phyloP scores from a whole-genome alignment of 352 stramenopile species.

The Aphanomyces invadans region DNA sequence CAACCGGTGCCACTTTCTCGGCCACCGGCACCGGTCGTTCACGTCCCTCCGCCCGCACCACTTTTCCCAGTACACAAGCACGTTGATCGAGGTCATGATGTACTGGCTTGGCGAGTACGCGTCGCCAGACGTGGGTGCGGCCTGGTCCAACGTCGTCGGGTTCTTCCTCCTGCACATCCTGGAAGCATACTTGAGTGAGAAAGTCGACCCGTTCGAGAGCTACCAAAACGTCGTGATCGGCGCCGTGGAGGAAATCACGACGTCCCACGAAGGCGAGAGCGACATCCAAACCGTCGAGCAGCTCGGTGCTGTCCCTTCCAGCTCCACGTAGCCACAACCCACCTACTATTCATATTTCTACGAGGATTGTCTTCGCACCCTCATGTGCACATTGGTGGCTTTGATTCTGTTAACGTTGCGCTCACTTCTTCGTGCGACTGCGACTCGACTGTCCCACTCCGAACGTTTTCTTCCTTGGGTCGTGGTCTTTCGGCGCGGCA shows the following conservation, averaged over 20 bases:
- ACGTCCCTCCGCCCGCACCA: conserved; percentile 13
- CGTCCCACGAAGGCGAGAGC: conserved; percentile 18
- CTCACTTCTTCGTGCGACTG: background rate
- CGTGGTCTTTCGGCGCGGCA: no score
- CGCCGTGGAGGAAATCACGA: conserved; percentile 18
- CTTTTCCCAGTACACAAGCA: conserved; percentile 23
- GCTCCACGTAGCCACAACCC: background rate
- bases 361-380: no score
- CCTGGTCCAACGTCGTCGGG: conserved; percentile 21
- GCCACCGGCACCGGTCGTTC: conserved; percentile 17
- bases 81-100: conserved; percentile 25
- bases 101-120: conserved; percentile 25
- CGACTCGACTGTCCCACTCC: background rate
- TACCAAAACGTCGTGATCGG: conserved; percentile 24
- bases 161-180: conserved; percentile 24
- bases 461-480: no score
- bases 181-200: conserved; percentile 21
- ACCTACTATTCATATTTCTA: background rate
- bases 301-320: background rate
- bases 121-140: conserved; percentile 19
- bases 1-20: conserved; percentile 19
- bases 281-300: conserved; percentile 10
- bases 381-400: no score
- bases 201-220: conserved; percentile 25
- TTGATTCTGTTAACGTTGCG: no score